Percentiles rank a stretch among this genome's conserved stretches.
Conservation (phyloP, 164 flowering plant species). For the Paratinospora sagittata region DNA sequence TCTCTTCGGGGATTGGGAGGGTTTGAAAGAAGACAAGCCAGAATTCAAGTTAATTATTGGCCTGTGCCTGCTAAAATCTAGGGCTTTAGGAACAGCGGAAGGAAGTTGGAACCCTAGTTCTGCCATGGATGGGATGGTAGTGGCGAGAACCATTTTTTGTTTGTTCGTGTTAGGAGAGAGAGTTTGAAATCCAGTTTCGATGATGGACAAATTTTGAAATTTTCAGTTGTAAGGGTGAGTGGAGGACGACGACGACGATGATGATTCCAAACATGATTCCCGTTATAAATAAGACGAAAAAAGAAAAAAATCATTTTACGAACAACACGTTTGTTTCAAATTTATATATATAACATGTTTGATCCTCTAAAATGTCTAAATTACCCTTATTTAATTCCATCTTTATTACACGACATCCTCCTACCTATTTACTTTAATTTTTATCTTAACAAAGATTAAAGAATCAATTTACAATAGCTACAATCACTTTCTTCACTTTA, state of each 20-base stretch:
- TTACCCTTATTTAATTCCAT: too few relatives aligned
- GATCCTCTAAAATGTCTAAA: too few relatives aligned
- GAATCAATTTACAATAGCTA: too few relatives aligned
- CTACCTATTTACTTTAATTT: too few relatives aligned
- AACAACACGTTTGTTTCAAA: too few relatives aligned
- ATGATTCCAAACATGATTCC: slow-evolving; percentile 14
- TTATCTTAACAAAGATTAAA: too few relatives aligned
- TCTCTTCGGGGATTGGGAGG: background rate
- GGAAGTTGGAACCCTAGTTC: slow-evolving; percentile 8
- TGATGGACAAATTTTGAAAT: background rate
- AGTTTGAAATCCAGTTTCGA: background rate
- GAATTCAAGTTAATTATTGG: background rate
- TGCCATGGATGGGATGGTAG: slow-evolving; percentile 10
- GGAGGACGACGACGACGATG: too few relatives aligned
- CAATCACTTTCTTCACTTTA: too few relatives aligned
- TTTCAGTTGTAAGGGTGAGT: background rate
- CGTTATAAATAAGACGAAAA: background rate
- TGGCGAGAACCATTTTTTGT: background rate
- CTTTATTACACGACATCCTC: too few relatives aligned
- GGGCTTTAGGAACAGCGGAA: slow-evolving; percentile 2
- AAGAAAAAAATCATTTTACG: too few relatives aligned
- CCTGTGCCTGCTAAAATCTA: background rate
- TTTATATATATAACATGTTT: too few relatives aligned
- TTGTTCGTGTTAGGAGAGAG: background rate
- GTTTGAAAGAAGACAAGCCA: background rate